A percentile compares a stretch with the other conserved stretches of the same genome.
phyloP scores from a whole-genome alignment of 2,329 filamentous ascomycete species.

The Cladosporium sp. region DNA sequence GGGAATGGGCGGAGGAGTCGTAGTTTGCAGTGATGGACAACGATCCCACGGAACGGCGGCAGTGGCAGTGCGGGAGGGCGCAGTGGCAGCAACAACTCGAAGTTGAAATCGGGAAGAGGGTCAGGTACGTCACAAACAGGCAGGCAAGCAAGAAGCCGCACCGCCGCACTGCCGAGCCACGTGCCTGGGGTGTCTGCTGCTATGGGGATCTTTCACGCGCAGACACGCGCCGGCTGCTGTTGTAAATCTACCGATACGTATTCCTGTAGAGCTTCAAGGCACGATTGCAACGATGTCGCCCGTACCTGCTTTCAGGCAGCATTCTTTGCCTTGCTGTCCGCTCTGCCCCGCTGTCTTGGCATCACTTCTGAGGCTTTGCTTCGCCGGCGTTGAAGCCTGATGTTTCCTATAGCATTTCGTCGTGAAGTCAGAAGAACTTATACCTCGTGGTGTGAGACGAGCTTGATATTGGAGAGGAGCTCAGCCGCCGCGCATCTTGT shows the following conservation, averaged over 20 bases:
- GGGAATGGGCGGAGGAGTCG: neutral
- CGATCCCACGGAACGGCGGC: neutral
- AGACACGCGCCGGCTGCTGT: too few species aligned
- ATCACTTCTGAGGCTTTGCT: neutral
- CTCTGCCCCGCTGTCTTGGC: neutral
- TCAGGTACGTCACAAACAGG: constrained; percentile 4
- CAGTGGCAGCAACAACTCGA: neutral
- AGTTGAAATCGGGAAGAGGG: neutral
- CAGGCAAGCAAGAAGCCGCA: neutral
- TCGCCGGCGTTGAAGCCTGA: neutral
- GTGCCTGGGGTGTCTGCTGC: neutral
- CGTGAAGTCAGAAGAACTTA: too few species aligned
- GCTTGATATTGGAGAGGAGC: too few species aligned
- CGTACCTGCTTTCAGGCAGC: neutral
- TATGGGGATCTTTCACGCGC: too few species aligned
- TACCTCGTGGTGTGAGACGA: too few species aligned
- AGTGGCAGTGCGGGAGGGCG: neutral
- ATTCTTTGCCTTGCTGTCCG: neutral
- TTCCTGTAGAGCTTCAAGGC: too few species aligned
- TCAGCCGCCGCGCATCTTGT: too few species aligned
- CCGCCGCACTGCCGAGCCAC: constrained; percentile 7
- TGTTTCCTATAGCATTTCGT: neutral
- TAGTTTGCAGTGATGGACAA: neutral
- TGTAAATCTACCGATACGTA: too few species aligned
- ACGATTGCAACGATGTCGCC: too few species aligned